Conservation (phyloP, 768 basidiomycete genomes). For the Kwoniella heveanensis region DNA sequence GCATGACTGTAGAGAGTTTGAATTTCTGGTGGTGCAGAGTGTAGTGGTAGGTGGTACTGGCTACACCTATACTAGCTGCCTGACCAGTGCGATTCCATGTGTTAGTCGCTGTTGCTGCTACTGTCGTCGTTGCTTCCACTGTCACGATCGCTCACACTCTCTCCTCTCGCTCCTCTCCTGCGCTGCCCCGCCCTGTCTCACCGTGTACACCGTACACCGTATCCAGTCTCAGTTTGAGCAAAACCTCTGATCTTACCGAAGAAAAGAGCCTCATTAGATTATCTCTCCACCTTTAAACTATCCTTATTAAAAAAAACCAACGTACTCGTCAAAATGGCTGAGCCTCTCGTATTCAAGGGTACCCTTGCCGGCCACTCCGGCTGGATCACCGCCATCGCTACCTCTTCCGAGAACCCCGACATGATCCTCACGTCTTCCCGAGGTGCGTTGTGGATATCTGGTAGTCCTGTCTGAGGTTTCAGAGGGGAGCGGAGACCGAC, state of each 20-base stretch:
- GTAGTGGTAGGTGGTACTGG: no score
- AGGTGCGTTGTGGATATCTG: constrained; percentile 63
- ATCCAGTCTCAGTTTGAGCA: background rate
- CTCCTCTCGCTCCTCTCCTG: background rate
- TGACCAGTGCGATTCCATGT: no score
- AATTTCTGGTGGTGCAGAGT: constrained; percentile 8
- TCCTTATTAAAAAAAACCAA: constrained; percentile 11
- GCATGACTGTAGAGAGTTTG: no score
- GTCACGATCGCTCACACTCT: no score
- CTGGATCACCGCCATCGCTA: constrained; percentile 98
- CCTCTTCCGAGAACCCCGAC: constrained; percentile 97
- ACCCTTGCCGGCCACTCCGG: constrained; percentile 90
- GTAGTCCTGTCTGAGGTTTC: background rate
- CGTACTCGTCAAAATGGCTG: constrained; percentile 63
- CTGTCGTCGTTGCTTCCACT: no score
- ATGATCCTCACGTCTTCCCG: constrained; percentile 98
- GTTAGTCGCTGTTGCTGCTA: no score
- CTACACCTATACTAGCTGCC: no score
- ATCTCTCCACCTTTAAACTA: constrained; percentile 3
- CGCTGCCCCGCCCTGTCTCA: background rate
- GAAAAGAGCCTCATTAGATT: background rate
- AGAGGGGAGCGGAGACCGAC: background rate
- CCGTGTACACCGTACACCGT: background rate
- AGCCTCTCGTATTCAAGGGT: constrained; percentile 87
- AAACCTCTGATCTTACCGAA: background rate